Conservation (phyloP, 768 basidiomycete genomes). For the Mycena haematopus region DNA sequence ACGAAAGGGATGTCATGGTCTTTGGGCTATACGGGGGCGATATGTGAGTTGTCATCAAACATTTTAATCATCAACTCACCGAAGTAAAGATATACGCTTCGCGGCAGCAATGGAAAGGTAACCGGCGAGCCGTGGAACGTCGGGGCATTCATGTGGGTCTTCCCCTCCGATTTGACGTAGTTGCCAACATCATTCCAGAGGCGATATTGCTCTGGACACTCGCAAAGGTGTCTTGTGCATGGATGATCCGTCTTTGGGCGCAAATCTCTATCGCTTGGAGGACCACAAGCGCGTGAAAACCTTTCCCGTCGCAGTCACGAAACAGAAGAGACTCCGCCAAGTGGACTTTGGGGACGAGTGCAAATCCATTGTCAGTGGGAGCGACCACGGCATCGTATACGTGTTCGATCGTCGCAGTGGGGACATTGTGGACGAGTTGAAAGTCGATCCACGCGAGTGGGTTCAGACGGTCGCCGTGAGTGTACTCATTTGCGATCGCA, state of each 20-base stretch:
- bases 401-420: slow-evolving; percentile 26
- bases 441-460: slow-evolving; percentile 20
- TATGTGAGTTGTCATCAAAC: slow-evolving; percentile 26
- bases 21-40: slow-evolving; percentile 31
- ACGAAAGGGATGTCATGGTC: slow-evolving; percentile 26
- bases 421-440: slow-evolving; percentile 20
- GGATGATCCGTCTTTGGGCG: slow-evolving; percentile 20
- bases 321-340: slow-evolving; percentile 21
- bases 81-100: slow-evolving; percentile 25
- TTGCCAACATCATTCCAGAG: slow-evolving; percentile 14
- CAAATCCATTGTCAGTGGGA: slow-evolving; percentile 25
- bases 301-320: slow-evolving; percentile 22
- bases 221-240: slow-evolving; percentile 21
- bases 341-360: slow-evolving; percentile 25
- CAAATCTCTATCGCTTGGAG: slow-evolving; percentile 19
- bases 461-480: slow-evolving; percentile 25
- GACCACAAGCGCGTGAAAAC: slow-evolving; percentile 16
- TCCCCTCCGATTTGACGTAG: slow-evolving; percentile 5
- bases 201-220: slow-evolving; percentile 21
- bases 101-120: slow-evolving; percentile 24
- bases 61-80: slow-evolving; percentile 12
- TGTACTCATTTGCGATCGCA: slow-evolving; percentile 9
- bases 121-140: slow-evolving; percentile 15
- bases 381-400: slow-evolving; percentile 32
- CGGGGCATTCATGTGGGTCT: slow-evolving; percentile 29